Percentiles rank a stretch among this genome's conserved stretches.
These are phyloP conservation scores for Epichloe brachyelytri DNA, from an alignment of 2,329 filamentous ascomycete species.

Conservation along the genomic window DNA sequence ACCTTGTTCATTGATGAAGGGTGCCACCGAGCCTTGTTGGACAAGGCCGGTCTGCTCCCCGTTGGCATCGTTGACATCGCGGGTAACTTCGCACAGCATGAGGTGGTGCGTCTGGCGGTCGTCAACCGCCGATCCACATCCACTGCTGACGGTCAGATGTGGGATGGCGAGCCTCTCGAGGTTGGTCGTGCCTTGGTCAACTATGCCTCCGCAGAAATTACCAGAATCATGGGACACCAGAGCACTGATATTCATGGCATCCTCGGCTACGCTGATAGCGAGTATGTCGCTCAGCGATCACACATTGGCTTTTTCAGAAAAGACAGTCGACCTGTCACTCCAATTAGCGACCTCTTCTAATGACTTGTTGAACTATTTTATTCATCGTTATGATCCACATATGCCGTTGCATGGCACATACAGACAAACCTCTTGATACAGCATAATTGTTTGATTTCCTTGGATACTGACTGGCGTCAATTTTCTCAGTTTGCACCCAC, in stretches of 20 bases:
- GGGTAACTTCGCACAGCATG: slow-evolving; percentile 80
- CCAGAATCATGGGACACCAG: slow-evolving; percentile 68
- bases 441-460: neutral
- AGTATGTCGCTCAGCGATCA: slow-evolving; percentile 82
- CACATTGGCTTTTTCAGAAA: slow-evolving; percentile 64
- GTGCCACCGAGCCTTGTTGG: slow-evolving; percentile 64
- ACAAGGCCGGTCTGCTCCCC: slow-evolving; percentile 78
- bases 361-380: neutral
- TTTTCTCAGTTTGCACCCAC: neutral
- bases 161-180: slow-evolving; percentile 46
- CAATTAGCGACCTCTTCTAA: slow-evolving; percentile 17
- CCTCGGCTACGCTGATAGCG: slow-evolving; percentile 84
- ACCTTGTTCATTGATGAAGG: slow-evolving; percentile 89
- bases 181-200: slow-evolving; percentile 86
- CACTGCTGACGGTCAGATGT: slow-evolving; percentile 29
- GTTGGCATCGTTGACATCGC: slow-evolving; percentile 86
- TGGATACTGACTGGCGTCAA: neutral
- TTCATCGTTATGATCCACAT: neutral
- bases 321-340: slow-evolving; percentile 41
- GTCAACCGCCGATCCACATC: slow-evolving; percentile 45
- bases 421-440: neutral
- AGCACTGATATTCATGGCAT: slow-evolving; percentile 69
- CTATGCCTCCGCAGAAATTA: slow-evolving; percentile 77
- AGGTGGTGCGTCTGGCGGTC: slow-evolving; percentile 77
- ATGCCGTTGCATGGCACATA: neutral